A percentile compares a stretch with the other conserved stretches of the same genome.
These are phyloP conservation scores for Hawksworthiomyces lignivorus DNA, from an alignment of 2,329 filamentous ascomycete species.

Conservation along the genomic window DNA sequence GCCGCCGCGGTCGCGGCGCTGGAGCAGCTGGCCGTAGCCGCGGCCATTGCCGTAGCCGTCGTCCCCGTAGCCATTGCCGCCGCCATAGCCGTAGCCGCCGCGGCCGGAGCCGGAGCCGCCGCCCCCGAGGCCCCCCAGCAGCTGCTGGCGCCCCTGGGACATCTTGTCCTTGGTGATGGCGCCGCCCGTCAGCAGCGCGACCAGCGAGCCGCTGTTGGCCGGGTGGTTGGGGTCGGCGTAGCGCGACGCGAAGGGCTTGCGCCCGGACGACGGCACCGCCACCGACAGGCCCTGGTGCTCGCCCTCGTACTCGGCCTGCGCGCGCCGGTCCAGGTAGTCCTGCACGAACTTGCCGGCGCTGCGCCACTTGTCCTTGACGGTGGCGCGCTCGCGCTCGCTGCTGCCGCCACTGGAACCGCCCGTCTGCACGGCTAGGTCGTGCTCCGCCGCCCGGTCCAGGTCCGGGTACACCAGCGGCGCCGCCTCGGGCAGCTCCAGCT, in stretches of 20 bases:
- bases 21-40: background rate
- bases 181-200: constrained; percentile 39
- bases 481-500: constrained; percentile 29
- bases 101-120: too few relatives aligned
- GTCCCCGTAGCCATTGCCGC: constrained; percentile 5
- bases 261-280: constrained; percentile 21
- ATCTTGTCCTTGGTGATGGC: constrained; percentile 19
- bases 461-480: constrained; percentile 31
- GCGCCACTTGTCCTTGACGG: constrained; percentile 20
- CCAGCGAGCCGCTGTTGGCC: constrained; percentile 38
- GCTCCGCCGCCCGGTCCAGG: constrained; percentile 23
- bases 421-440: constrained; percentile 17
- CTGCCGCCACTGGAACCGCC: constrained; percentile 16
- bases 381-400: background rate
- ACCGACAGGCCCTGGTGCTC: constrained; percentile 34
- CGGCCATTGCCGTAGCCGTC: constrained; percentile 1
- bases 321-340: constrained; percentile 41
- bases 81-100: background rate
- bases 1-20: background rate
- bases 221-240: constrained; percentile 45
- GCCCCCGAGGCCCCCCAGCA: too few relatives aligned
- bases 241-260: constrained; percentile 33
- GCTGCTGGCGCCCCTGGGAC: too few relatives aligned
- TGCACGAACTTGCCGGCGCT: constrained; percentile 28
- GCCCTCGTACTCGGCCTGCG: constrained; percentile 34